Conservation (phyloP, 495 filamentous ascomycete species). For the Aspergillus asperescens region DNA sequence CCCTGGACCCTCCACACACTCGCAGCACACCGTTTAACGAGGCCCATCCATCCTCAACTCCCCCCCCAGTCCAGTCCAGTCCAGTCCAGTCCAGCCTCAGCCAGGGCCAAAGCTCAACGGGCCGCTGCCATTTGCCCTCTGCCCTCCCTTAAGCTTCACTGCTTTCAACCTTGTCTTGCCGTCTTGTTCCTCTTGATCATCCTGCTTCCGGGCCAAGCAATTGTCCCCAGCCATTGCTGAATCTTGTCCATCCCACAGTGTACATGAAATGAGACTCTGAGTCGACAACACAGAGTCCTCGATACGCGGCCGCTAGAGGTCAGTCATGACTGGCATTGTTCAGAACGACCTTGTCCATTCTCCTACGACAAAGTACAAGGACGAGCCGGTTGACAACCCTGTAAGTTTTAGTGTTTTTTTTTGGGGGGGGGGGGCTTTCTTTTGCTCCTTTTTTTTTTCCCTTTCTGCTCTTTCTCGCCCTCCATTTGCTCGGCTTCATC, state of each 20-base stretch:
- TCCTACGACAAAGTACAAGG: constrained; percentile 38
- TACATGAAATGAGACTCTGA: constrained; percentile 5
- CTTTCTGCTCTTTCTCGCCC: constrained; percentile 1
- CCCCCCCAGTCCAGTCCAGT: constrained; percentile 17
- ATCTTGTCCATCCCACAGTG: constrained; percentile 1
- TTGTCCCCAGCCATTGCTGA: constrained; percentile 1
- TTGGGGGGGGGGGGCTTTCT: no score
- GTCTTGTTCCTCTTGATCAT: constrained; percentile 9
- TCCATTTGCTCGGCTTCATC: constrained; percentile 2
- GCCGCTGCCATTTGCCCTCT: constrained; percentile 18
- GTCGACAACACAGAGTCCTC: constrained; percentile 8
- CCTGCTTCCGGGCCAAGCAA: constrained; percentile 3
- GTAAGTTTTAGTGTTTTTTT: constrained; percentile 27
- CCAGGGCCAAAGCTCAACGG: constrained; percentile 19
- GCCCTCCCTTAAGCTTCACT: constrained; percentile 17
- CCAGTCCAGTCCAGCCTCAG: no score
- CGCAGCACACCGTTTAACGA: constrained; percentile 32
- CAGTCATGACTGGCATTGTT: constrained; percentile 45
- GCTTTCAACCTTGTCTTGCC: constrained; percentile 12
- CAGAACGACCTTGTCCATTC: constrained; percentile 42
- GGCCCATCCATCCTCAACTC: constrained; percentile 23
- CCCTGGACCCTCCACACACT: constrained; percentile 42
- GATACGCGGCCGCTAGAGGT: constrained; percentile 18
- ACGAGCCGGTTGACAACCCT: constrained; percentile 38
- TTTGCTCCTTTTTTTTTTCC: constrained; percentile 9